phyloP scores from a whole-genome alignment of 805 yeast genomes.

The Wickerhamiella bombiphila region DNA sequence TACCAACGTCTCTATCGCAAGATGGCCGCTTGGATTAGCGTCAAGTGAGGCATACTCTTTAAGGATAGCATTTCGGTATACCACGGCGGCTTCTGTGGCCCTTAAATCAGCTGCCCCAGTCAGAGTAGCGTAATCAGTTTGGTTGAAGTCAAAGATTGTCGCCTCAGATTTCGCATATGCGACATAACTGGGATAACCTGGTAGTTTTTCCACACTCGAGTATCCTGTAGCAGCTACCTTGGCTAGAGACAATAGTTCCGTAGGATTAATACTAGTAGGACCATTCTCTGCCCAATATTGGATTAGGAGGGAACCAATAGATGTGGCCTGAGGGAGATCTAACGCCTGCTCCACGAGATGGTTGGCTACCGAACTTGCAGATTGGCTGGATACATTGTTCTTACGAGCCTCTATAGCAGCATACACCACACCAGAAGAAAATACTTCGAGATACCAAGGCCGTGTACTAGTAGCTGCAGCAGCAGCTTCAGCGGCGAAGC shows the following conservation, averaged over 20 bases:
- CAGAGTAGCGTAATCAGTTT: slow-evolving; percentile 4
- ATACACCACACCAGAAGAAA: slow-evolving; percentile 12
- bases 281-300: slow-evolving; percentile 1
- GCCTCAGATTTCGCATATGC: slow-evolving; percentile 8
- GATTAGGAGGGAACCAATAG: slow-evolving; percentile 4
- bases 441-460: slow-evolving; percentile 13
- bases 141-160: slow-evolving; percentile 11
- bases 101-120: slow-evolving; percentile 4
- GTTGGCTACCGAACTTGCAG: slow-evolving; percentile 14
- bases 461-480: slow-evolving; percentile 4
- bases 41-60: slow-evolving; percentile 7
- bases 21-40: slow-evolving; percentile 11
- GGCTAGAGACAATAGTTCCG: background rate
- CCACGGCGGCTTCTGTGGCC: background rate
- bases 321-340: slow-evolving; percentile 14
- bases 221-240: slow-evolving; percentile 1
- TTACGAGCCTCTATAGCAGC: slow-evolving; percentile 12
- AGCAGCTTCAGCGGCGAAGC: slow-evolving; percentile 2
- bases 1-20: slow-evolving; percentile 9
- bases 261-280: background rate
- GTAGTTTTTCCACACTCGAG: background rate
- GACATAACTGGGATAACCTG: slow-evolving; percentile 1
- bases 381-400: slow-evolving; percentile 9
- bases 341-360: slow-evolving; percentile 10
- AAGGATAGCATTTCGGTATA: slow-evolving; percentile 1